These are phyloP conservation scores for Magnusiomyces paraingens DNA, from an alignment of 1,139 yeast genomes.

Conservation along the genomic window DNA sequence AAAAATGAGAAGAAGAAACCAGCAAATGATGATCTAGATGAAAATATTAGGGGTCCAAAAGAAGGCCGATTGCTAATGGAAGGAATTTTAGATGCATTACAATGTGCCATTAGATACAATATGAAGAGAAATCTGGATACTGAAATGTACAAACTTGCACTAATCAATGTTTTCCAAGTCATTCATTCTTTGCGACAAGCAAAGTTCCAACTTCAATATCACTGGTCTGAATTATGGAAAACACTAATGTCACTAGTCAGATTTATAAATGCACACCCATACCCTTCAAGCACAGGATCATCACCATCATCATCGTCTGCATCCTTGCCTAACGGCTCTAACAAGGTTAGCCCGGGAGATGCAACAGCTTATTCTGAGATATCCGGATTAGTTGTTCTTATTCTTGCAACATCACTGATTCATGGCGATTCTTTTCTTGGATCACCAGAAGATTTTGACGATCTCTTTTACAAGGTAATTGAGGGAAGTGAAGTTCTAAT, in stretches of 20 bases:
- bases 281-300: neutral
- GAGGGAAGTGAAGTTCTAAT: slow-evolving; percentile 25
- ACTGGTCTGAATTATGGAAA: slow-evolving; percentile 38
- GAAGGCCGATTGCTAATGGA: slow-evolving; percentile 27
- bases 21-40: neutral
- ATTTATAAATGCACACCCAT: slow-evolving; percentile 24
- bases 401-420: slow-evolving; percentile 29
- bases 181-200: slow-evolving; percentile 23
- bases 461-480: slow-evolving; percentile 32
- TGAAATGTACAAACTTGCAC: slow-evolving; percentile 28
- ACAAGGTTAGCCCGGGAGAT: neutral
- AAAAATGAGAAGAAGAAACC: neutral
- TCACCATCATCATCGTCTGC: neutral
- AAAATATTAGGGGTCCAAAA: neutral
- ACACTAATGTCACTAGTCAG: slow-evolving; percentile 29
- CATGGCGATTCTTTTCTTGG: slow-evolving; percentile 32
- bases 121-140: slow-evolving; percentile 30
- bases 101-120: slow-evolving; percentile 31
- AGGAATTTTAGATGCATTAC: slow-evolving; percentile 33
- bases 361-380: slow-evolving; percentile 19
- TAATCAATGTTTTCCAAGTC: slow-evolving; percentile 26
- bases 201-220: slow-evolving; percentile 26
- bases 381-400: slow-evolving; percentile 23
- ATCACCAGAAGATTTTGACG: slow-evolving; percentile 31
- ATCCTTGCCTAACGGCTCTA: neutral